phyloP scores from a whole-genome alignment of 495 filamentous ascomycete genomes.

The Talaromyces adpressus region DNA sequence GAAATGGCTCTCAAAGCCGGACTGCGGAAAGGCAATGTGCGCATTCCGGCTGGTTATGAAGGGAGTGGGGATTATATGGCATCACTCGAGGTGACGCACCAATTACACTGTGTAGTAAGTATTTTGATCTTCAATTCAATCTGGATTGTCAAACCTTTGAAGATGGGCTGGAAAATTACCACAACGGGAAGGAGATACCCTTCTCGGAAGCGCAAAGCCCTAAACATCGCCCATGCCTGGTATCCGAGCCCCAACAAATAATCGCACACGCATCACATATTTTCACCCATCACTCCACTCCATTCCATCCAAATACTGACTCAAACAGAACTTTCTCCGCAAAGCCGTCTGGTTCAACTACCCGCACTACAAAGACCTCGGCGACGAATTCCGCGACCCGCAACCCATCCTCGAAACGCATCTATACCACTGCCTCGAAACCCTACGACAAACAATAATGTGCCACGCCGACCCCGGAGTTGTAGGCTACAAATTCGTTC shows the following conservation, averaged over 20 bases:
- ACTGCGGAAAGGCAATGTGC: not conserved
- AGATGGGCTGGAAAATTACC: not conserved
- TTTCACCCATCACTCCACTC: too few relatives aligned
- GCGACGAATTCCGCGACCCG: not conserved
- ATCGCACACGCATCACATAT: not conserved
- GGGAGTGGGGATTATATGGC: not conserved
- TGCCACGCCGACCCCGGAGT: slow-evolving; percentile 18
- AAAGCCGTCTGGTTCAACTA: slow-evolving; percentile 3
- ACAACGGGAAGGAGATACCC: not conserved
- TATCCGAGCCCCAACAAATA: not conserved
- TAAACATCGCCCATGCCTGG: not conserved
- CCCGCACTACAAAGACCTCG: not conserved
- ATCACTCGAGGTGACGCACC: slow-evolving; percentile 25
- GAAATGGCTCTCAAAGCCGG: not conserved
- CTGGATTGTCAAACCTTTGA: not conserved
- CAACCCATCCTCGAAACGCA: slow-evolving; percentile 10
- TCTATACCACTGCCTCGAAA: slow-evolving; percentile 24
- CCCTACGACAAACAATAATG: slow-evolving; percentile 21
- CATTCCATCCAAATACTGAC: not conserved
- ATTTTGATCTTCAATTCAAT: not conserved
- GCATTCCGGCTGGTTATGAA: not conserved
- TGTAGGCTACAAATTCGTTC: slow-evolving; percentile 1
- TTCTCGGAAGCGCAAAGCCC: not conserved
- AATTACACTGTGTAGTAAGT: slow-evolving; percentile 30
- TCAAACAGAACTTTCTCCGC: not conserved